Percentiles rank a stretch among this genome's conserved stretches.
phyloP scores from a whole-genome alignment of 1,284 basidiomycete genomes.

The Caloboletus firmus region DNA sequence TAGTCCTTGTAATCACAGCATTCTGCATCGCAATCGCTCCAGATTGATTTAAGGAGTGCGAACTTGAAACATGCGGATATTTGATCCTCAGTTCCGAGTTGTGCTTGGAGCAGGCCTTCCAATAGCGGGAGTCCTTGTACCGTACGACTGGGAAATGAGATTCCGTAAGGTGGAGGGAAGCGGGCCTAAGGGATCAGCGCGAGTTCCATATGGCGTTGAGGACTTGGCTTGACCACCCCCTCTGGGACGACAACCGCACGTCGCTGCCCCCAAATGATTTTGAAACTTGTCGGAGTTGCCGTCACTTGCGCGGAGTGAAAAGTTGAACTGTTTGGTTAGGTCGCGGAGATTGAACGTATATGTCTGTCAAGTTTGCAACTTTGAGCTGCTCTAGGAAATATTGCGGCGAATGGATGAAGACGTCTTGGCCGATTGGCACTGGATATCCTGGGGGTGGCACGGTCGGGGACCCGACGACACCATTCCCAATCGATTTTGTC shows the following conservation, averaged over 20 bases:
- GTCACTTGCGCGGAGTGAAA: constrained; percentile 14
- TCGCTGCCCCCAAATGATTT: neutral
- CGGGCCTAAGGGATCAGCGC: constrained; percentile 8
- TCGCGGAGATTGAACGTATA: constrained; percentile 30
- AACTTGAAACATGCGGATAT: neutral
- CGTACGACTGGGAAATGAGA: neutral
- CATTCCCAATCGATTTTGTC: constrained; percentile 10
- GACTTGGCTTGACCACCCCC: too few species aligned
- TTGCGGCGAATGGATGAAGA: constrained; percentile 14
- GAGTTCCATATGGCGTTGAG: neutral
- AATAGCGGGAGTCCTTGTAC: neutral
- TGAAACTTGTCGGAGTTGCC: constrained; percentile 14
- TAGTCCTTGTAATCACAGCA: constrained; percentile 4
- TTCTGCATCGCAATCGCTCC: neutral
- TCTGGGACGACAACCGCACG: too few species aligned
- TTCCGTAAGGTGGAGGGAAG: constrained; percentile 1
- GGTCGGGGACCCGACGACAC: constrained; percentile 41
- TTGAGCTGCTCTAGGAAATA: neutral
- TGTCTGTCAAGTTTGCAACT: neutral
- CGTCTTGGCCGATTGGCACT: constrained; percentile 47
- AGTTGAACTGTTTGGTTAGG: neutral
- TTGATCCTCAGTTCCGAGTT: neutral
- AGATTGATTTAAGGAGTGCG: neutral
- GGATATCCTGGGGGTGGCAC: constrained; percentile 43
- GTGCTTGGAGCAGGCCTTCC: neutral